Base-by-base conservation (phyloP, 805 yeast species). In the Cyberlindnera mycetangii region DNA sequence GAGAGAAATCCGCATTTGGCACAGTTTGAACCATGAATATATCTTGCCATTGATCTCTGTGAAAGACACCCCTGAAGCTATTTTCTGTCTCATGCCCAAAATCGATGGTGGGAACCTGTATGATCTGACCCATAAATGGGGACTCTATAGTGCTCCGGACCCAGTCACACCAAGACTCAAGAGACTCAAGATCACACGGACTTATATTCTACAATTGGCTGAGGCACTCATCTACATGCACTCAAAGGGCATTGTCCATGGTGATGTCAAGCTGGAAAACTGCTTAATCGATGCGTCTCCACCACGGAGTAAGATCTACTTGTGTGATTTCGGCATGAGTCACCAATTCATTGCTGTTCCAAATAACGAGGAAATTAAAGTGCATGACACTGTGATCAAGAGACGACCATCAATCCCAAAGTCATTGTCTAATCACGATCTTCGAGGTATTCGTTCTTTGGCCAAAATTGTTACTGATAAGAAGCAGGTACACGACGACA, bases 321-420 rank as follows among this genome's bases (percentile, higher is more conserved):
- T 90, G 7, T 87, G 97, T 66, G 98, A 90, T 65, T 90, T 90
- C 67, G 98, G 98, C 5, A 87, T 90, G 95, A 70, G 79, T 39
- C 67, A 69, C 15, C 54, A 51, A 27, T 55, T 51, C 40, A 56
- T 42, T 38, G 37, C 30, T 1, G 49, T 55, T 11, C 43, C 39
- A 24, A 37, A 42, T 3, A 33, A 42, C 22, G 56, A 56, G 7
- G 61, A 59, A 17, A 44, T 56, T 4, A 14, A 33, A 4, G 6
- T 51, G 67, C 80, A 47, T 10, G 53, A 48, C 53, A 28, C 36
- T 14, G 16, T 16, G n/a, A 45, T 53, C 20, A 50, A 49, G 42
- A 50, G 59, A 48, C 48, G 60, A 9, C 65, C 67, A 5, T 55
- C 62, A 5, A 59, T 64, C n/a, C 67, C 70, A 17, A 54, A 62